Evolutionary conservation across 495 filamentous ascomycete genomes (phyloP).

Genomic region (Penicillium verhagenii): DNA sequence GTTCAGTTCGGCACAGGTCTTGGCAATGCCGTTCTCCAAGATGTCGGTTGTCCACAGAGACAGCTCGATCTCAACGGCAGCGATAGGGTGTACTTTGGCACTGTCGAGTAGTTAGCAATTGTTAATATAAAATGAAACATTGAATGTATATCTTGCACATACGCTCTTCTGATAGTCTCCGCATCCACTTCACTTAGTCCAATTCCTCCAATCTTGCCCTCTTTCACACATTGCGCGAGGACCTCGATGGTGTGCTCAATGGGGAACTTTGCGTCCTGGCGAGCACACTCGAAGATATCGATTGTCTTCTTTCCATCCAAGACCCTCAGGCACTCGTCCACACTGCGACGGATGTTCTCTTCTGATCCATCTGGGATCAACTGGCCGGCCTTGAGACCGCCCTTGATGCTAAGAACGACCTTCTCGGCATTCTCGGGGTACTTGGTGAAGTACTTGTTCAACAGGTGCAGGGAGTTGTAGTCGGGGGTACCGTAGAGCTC

Average conservation of each 20-base stretch:
- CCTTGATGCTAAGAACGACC: conserved; percentile 61
- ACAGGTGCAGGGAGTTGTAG: conserved; percentile 60
- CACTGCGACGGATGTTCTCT: conserved; percentile 58
- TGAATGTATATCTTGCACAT: conserved; percentile 13
- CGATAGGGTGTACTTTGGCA: conserved; percentile 65
- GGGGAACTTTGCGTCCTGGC: conserved; percentile 64
- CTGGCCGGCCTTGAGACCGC: conserved; percentile 39
- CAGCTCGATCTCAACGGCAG: conserved; percentile 76
- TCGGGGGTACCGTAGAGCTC: conserved; percentile 75
- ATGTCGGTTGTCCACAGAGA: conserved; percentile 68
- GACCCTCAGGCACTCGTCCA: conserved; percentile 59
- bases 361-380: conserved; percentile 56
- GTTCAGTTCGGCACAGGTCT: conserved; percentile 64
- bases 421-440: conserved; percentile 61
- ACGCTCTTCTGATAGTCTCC: conserved; percentile 71
- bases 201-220: conserved; percentile 78
- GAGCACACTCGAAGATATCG: conserved; percentile 77
- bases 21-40: conserved; percentile 70
- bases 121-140: background rate
- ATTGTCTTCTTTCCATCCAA: conserved; percentile 74
- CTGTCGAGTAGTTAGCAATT: conserved; percentile 24
- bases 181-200: conserved; percentile 70
- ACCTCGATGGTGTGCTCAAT: conserved; percentile 57
- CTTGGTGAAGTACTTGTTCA: conserved; percentile 58
- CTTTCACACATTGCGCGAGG: conserved; percentile 64